Conservation (phyloP, 2,329 filamentous ascomycete species). For the Zymoseptoria pseudotritici region DNA sequence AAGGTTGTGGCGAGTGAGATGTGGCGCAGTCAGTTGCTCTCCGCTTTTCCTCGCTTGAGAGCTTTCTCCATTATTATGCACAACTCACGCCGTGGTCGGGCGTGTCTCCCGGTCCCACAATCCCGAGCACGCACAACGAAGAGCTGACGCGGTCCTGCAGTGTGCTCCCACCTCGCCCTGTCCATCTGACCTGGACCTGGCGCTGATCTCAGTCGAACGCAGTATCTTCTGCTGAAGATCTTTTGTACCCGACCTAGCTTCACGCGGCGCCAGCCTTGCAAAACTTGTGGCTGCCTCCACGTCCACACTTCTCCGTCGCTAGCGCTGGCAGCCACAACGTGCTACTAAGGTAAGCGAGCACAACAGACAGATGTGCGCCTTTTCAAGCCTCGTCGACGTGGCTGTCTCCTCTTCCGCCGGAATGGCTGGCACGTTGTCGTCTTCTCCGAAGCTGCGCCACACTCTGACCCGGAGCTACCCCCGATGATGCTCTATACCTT, state of each 20-base stretch:
- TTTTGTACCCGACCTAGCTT: neutral
- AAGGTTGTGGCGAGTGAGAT: too few relatives aligned
- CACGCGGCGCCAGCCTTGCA: neutral
- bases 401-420: too few relatives aligned
- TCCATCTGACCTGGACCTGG: neutral
- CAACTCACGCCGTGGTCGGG: too few relatives aligned
- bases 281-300: neutral
- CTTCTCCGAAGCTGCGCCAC: neutral
- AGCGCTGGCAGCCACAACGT: neutral
- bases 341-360: too few relatives aligned
- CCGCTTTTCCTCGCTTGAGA: too few relatives aligned
- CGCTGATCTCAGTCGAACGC: constrained; percentile 9
- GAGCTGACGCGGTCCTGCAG: constrained; percentile 18
- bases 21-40: too few relatives aligned
- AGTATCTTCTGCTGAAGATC: constrained; percentile 8
- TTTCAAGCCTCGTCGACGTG: neutral
- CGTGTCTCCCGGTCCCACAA: too few relatives aligned
- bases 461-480: neutral
- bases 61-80: too few relatives aligned
- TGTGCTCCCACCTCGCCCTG: constrained; percentile 5
- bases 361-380: neutral
- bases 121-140: neutral
- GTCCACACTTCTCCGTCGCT: neutral
- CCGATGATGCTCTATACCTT: neutral
- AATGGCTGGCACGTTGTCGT: too few relatives aligned